Base-by-base conservation (phyloP, 2,329 filamentous ascomycete genomes). In the Grosmannia huntii region DNA sequence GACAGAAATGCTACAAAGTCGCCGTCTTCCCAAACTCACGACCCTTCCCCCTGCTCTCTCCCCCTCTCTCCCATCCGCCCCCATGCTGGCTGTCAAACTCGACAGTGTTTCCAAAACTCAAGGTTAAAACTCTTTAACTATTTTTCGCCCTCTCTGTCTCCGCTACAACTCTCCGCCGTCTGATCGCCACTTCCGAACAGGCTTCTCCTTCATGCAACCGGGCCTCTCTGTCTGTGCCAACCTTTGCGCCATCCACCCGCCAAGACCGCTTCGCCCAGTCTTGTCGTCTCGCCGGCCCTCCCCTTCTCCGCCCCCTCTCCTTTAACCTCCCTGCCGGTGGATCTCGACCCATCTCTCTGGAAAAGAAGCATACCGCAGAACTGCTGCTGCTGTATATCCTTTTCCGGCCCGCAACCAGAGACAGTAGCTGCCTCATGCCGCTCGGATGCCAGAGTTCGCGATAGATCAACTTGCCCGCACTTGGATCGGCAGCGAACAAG, bases 361-460 rank as follows among this genome's bases (percentile, higher is more conserved):
- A 19, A 60, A 36, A 59, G 54, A 41, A 23, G 19, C 53, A 44
- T n/a, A 44, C 19, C 41, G 16, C 41, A n/a, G 16, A 44, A 19
- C 41, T 44, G 16, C 14, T 41, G 38, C 38, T 41, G 16, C 41
- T 44, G 16, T 6, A 9, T 19, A 5, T 4, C 16, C 19, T n/a
- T 19, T 44, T 12, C 41, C 41, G 41, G 6, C 41, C 41, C 41
- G 41, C 41, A 44, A 25, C 53, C 53, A 52, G 61, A 62, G 61
- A 59, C 61, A 53, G 27, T 55, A 58, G 49, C 59, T 61, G 59
- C 57, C 56, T 57, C 66, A 76, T 77, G 73, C 70, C 73, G 76
- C 72, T 73, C 76, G 75, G 70, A 80, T 82, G 78, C 78, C 72
- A 67, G 71, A 75, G 70, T 72, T 73, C 68, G 72, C 72, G 65